Evolutionary conservation across 2,329 filamentous ascomycete genomes (phyloP).

Genomic region (Ophiosphaerella narmari): DNA sequence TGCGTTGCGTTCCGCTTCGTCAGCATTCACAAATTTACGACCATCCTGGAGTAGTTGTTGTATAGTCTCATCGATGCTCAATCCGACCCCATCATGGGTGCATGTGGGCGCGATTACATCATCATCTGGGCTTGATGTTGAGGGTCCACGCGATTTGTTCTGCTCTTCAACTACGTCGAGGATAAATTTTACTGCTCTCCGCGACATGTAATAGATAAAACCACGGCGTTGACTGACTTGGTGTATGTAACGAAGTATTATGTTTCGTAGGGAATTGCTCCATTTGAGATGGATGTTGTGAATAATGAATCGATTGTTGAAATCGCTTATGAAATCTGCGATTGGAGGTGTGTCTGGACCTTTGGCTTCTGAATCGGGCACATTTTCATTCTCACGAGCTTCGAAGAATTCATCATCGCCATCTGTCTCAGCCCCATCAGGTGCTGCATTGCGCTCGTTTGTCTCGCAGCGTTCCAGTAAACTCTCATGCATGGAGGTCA

Average conservation of each 20-base stretch:
- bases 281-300: slow-evolving; percentile 98
- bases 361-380: slow-evolving; percentile 50
- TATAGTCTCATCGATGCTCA: slow-evolving; percentile 81
- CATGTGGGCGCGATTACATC: slow-evolving; percentile 40
- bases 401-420: slow-evolving; percentile 53
- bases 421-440: slow-evolving; percentile 49
- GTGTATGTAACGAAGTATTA: slow-evolving; percentile 95
- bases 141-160: slow-evolving; percentile 61
- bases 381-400: slow-evolving; percentile 59
- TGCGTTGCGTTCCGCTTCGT: slow-evolving; percentile 55
- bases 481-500: slow-evolving; percentile 62
- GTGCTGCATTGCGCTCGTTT: slow-evolving; percentile 58
- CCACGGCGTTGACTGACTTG: slow-evolving; percentile 95
- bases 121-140: slow-evolving; percentile 26
- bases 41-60: slow-evolving; percentile 83
- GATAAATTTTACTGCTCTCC: slow-evolving; percentile 95
- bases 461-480: slow-evolving; percentile 61
- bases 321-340: slow-evolving; percentile 87
- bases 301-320: slow-evolving; percentile 97
- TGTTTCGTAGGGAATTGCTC: slow-evolving; percentile 95
- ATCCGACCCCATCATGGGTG: slow-evolving; percentile 61
- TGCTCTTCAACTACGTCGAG: slow-evolving; percentile 97
- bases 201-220: slow-evolving; percentile 97
- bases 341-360: slow-evolving; percentile 70
- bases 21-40: slow-evolving; percentile 76